These are phyloP conservation scores for Abelmoschus esculentus DNA, from an alignment of 345 rosid genomes.

Conservation along the genomic window DNA sequence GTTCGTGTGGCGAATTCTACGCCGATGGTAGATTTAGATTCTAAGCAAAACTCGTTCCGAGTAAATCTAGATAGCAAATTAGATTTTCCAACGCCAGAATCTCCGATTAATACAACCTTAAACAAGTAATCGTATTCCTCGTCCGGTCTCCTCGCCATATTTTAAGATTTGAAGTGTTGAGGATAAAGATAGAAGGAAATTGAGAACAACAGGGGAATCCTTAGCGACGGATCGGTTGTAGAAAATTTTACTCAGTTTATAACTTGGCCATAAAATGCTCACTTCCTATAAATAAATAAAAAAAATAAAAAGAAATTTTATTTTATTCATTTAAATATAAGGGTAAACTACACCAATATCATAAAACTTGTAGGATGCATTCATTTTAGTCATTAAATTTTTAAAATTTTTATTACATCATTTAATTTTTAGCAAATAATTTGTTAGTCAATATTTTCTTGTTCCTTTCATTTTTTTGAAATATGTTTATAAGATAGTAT, in stretches of 20 bases:
- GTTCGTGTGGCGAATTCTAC: constrained; percentile 98
- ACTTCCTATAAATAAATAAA: too few species aligned
- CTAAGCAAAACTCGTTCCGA: constrained; percentile 92
- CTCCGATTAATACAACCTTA: constrained; percentile 88
- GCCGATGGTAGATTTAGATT: constrained; percentile 92
- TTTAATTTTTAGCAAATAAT: too few species aligned
- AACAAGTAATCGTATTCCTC: constrained; percentile 94
- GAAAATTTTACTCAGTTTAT: not conserved
- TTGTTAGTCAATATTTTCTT: too few species aligned
- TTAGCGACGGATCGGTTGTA: not conserved
- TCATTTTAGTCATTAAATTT: too few species aligned
- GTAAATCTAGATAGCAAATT: constrained; percentile 94
- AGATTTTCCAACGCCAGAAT: constrained; percentile 91
- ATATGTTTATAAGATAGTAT: too few species aligned
- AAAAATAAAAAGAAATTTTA: too few species aligned
- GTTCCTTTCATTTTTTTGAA: too few species aligned
- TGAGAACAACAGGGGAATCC: not conserved
- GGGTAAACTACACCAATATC: too few species aligned
- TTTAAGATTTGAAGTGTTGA: not conserved
- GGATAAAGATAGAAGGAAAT: not conserved
- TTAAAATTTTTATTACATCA: too few species aligned
- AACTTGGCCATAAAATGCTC: too few species aligned
- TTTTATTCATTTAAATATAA: too few species aligned
- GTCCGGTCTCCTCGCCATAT: constrained; percentile 81
- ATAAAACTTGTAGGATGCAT: too few species aligned